Base-by-base conservation (phyloP, 2,329 filamentous ascomycete genomes). In the Epichloe festucae region DNA sequence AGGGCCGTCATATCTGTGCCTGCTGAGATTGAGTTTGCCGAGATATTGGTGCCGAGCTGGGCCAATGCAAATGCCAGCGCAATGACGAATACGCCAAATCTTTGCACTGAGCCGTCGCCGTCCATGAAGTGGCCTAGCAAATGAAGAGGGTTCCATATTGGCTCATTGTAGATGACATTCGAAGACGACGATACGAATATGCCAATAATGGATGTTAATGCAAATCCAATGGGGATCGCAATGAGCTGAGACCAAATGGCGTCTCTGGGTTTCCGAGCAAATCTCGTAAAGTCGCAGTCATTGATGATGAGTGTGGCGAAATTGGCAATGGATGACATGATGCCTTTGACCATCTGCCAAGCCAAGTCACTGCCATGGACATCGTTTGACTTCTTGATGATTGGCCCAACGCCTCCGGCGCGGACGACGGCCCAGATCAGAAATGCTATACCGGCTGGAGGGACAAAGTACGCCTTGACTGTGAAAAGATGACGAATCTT, bases 271-370 rank as follows among this genome's bases (percentile, higher is more conserved):
- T 84, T 88, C 19, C 72, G 70, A 3, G 89, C 86, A 61, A 95
- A 96, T 65, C 90, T 84, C 19, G 87, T 75, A 65, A 95, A 95
- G 62, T 95, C 89, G 0, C 86, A 86, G 58, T 87, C 83, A 65
- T 94, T 83, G 54, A 85, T 77, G 58, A 95, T 93, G 36, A 95
- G 75, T 0, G 89, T 89, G 1, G 89, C 87, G 62, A 95, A 95
- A 70, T 95, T 95, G 60, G 87, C 86, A 57, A 96, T 89, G 4
- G 87, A 84, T 23, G 78, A 84, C 89, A 95, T 95, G 68, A 95
- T 83, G 39, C 88, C 88, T 55, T 83, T 84, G 54, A 96, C 78
- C 53, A 95, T 82, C 23, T 82, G 79, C 90, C 90, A 96, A 1
- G 74, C 88, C 3, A 95, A 74, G 0, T 75, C 75, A 54, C 78